A percentile compares a stretch with the other conserved stretches of the same genome.
These are phyloP conservation scores for Dryas drummondii DNA, from an alignment of 306 rosid species.

Conservation along the genomic window DNA sequence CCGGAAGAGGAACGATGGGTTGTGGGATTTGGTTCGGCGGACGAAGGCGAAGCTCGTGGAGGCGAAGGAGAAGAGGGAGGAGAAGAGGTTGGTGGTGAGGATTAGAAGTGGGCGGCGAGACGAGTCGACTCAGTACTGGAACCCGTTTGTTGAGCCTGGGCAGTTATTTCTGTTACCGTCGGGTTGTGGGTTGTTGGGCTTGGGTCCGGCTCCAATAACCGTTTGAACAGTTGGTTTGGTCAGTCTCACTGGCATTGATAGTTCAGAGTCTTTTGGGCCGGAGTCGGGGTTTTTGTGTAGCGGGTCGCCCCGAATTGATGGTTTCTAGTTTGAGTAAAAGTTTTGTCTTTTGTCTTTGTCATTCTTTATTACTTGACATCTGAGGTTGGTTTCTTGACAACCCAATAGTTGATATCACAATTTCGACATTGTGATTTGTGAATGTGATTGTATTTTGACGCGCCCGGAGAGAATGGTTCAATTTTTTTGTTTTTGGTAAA, in stretches of 20 bases:
- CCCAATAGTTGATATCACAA: not conserved
- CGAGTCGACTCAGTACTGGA: conserved; percentile 46
- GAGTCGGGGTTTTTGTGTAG: not conserved
- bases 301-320: not conserved
- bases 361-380: not conserved
- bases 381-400: not conserved
- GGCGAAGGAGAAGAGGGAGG: conserved; percentile 41
- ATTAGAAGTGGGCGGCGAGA: not conserved
- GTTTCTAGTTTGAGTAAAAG: too few species aligned
- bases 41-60: conserved; percentile 30
- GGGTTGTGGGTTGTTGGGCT: conserved; percentile 8
- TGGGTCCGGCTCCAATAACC: conserved; percentile 14
- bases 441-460: not conserved
- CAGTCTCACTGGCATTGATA: too few species aligned
- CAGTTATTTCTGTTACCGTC: conserved; percentile 35
- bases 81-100: conserved; percentile 43
- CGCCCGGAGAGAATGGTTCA: not conserved
- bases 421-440: not conserved
- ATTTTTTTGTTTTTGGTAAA: not conserved
- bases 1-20: conserved; percentile 41
- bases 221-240: conserved; percentile 44
- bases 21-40: conserved; percentile 60
- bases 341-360: not conserved
- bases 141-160: conserved; percentile 73
- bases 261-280: not conserved